phyloP scores from a whole-genome alignment of 2,329 filamentous ascomycete species.

The Trichophyton benhamiae region DNA sequence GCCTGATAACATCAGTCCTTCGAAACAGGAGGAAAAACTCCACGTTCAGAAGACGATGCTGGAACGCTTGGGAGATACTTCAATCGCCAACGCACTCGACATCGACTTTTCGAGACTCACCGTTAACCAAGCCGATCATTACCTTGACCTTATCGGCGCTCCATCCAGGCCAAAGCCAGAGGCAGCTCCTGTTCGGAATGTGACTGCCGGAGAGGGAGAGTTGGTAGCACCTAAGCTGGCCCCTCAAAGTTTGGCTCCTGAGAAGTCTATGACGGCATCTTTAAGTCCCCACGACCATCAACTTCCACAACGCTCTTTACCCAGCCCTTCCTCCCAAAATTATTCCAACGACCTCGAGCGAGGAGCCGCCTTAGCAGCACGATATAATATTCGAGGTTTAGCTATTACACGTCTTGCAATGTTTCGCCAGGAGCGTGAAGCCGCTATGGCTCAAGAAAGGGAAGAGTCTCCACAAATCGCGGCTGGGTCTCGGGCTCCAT shows the following conservation, averaged over 20 bases:
- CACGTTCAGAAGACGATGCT: background rate
- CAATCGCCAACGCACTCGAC: background rate
- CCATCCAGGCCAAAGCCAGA: background rate
- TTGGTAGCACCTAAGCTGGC: background rate
- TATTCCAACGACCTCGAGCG: background rate
- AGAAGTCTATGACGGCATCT: background rate
- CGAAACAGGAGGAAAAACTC: conserved; percentile 14
- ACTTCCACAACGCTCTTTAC: background rate
- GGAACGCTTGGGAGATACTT: background rate
- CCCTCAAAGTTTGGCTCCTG: background rate
- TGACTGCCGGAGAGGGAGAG: background rate
- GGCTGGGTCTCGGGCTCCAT: background rate
- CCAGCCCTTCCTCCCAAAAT: background rate
- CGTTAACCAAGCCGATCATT: background rate
- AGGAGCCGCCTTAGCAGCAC: background rate
- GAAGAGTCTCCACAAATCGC: background rate
- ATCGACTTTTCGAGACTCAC: background rate
- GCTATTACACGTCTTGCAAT: too few species aligned
- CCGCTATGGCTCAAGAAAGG: background rate
- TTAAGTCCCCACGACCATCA: background rate
- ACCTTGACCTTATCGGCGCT: background rate
- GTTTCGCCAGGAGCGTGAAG: background rate
- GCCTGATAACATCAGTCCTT: conserved; percentile 13
- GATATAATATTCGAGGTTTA: background rate
- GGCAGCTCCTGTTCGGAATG: too few species aligned